Evolutionary conservation across 306 rosid species (phyloP).

Genomic region (Vigna angularis): DNA sequence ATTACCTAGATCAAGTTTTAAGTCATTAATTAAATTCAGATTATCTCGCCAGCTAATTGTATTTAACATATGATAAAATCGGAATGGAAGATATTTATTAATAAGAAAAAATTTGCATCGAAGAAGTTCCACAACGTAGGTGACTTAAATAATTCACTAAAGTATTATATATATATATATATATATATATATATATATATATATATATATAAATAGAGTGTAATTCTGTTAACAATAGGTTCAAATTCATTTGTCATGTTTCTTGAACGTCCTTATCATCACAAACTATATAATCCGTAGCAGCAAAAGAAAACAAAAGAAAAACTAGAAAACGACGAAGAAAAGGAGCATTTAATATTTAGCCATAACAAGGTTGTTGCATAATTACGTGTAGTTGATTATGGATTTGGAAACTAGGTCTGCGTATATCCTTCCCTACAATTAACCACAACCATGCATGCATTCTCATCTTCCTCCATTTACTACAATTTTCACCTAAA

Average conservation of each 20-base stretch:
- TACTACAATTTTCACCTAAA: slow-evolving; percentile 31
- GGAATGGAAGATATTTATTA: background rate
- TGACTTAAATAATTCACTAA: too few species aligned
- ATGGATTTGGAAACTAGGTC: slow-evolving; percentile 28
- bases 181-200: too few species aligned
- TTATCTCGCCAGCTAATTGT: too few species aligned
- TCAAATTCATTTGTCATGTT: background rate
- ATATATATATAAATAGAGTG: too few species aligned
- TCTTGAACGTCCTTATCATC: background rate
- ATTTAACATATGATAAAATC: too few species aligned
- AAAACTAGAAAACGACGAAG: slow-evolving; percentile 15
- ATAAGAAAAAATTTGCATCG: too few species aligned
- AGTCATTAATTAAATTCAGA: too few species aligned
- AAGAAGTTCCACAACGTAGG: too few species aligned
- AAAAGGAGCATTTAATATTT: slow-evolving; percentile 1
- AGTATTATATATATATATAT: too few species aligned
- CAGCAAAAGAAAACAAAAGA: background rate
- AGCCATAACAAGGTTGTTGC: background rate
- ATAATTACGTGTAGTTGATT: slow-evolving; percentile 14
- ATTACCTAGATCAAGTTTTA: too few species aligned
- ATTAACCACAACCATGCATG: background rate
- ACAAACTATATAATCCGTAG: too few species aligned
- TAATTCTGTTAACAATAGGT: background rate
- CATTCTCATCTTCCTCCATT: background rate
- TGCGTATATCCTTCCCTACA: slow-evolving; percentile 10